Evolutionary conservation across 1,284 basidiomycete species (phyloP), one percentile per base, ranked within the genome.

Genomic region (Cystobasidiaceae sp.): DNA sequence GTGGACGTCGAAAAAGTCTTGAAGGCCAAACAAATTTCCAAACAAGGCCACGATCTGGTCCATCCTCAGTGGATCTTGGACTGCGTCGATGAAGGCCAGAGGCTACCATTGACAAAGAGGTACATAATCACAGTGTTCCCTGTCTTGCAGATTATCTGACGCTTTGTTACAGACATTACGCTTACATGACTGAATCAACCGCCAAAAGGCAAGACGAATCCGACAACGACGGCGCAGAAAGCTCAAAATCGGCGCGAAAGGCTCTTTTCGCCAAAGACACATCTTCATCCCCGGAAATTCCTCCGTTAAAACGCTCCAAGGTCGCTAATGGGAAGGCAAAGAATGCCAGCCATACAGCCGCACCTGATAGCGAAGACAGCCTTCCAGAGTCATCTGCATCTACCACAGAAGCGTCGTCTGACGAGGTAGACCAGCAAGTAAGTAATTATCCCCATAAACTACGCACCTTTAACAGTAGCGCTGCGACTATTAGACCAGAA

Each of bases 21-120:
- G 17, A 67, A 73, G 54, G 75, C 73, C 28, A 76, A 74, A 82
- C 73, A 80, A 83, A 71, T 86, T 84, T 75, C 74, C 33, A 71
- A 74, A 43, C 75, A 77, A 37, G 75, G 74, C 0, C 70, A 86
- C 68, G 87, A 90, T 72, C 82, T 93, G 52, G 78, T 94, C 62
- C 85, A 82, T 59, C 89, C 92, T 0, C 78, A 82, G 32, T 96
- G 91, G 90, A 80, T 96, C 52, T 75, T 81, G 46, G 88, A 91
- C 72, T 90, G 86, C n/a, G 81, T 93, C 45, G 79, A 81, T 3
- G 78, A 80, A 30, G 81, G 80, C 15, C 77, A 81, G 59, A 77
- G 80, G 15, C 74, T 85, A 13, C 85, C 89, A 0, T 75, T 91
- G 49, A 80, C 78, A 34, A 85, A 86, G 75, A 87, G 84, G 89